A percentile compares a stretch with the other conserved stretches of the same genome.
Evolutionary conservation across 495 filamentous ascomycete genomes (phyloP).

Genomic region (Pyrenula massariospora): DNA sequence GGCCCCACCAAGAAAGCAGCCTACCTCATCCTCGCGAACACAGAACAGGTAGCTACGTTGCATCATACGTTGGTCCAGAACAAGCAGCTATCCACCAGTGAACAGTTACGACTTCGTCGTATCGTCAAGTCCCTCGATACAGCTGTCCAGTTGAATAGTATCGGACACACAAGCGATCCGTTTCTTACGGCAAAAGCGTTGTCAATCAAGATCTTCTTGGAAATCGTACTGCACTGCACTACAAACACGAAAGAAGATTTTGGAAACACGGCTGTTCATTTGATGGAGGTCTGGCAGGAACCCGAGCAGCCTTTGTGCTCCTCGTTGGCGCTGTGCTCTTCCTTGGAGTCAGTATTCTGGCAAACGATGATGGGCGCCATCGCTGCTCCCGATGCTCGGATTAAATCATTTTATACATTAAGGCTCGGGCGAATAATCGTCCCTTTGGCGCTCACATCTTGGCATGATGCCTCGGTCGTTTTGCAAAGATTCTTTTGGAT

Average conservation of each 20-base stretch:
- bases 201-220: neutral
- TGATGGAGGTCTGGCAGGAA: neutral
- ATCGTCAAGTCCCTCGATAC: neutral
- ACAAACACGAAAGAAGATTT: neutral
- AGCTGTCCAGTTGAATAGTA: neutral
- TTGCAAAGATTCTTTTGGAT: neutral
- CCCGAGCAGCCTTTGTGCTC: neutral
- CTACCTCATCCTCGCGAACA: neutral
- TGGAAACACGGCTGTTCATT: neutral
- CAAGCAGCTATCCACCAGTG: neutral
- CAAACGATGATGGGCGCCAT: neutral
- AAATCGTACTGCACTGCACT: neutral
- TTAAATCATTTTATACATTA: neutral
- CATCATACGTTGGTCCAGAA: neutral
- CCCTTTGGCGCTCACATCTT: neutral
- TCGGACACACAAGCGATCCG: neutral
- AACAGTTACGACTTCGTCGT: neutral
- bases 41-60: neutral
- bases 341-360: neutral
- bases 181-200: neutral
- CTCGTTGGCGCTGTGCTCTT: neutral
- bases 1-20: neutral
- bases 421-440: neutral
- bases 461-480: neutral
- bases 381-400: neutral